A percentile compares a stretch with the other conserved stretches of the same genome.
phyloP scores from a whole-genome alignment of 2,329 filamentous ascomycete genomes.

The Alternaria sp. region DNA sequence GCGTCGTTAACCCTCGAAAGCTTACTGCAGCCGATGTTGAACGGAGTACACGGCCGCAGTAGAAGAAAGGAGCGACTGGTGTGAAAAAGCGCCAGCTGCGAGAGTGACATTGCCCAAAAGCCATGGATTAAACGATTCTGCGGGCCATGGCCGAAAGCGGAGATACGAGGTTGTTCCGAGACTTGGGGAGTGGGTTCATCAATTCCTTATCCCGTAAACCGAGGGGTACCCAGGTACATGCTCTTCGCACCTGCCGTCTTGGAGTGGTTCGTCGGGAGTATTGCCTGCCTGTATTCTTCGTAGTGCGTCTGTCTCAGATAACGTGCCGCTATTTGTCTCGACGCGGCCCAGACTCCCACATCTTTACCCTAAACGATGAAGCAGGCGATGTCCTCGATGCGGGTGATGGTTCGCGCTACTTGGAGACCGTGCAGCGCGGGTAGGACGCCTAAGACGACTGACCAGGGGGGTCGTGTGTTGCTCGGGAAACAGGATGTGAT shows the following conservation, averaged over 20 bases:
- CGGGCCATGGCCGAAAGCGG: constrained; percentile 35
- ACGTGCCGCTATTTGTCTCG: constrained; percentile 27
- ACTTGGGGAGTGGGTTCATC: constrained; percentile 27
- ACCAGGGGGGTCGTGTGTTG: constrained; percentile 15
- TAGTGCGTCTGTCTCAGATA: constrained; percentile 27
- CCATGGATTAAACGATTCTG: constrained; percentile 1
- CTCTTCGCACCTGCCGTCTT: constrained; percentile 41
- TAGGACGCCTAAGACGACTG: constrained; percentile 28
- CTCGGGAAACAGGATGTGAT: constrained; percentile 19
- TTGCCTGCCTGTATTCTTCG: constrained; percentile 23
- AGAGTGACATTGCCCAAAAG: constrained; percentile 2
- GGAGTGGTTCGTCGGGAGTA: constrained; percentile 26
- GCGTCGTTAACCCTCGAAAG: constrained; percentile 4
- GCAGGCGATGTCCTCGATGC: constrained; percentile 30
- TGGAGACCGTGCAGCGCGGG: constrained; percentile 36
- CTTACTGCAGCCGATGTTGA: constrained; percentile 12
- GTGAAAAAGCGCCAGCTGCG: not conserved
- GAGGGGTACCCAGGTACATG: constrained; percentile 30
- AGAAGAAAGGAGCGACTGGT: not conserved
- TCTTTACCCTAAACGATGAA: constrained; percentile 26
- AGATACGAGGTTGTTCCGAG: constrained; percentile 22
- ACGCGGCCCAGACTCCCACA: constrained; percentile 16
- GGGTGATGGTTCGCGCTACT: constrained; percentile 48
- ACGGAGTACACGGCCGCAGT: not conserved
- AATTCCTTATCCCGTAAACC: constrained; percentile 27